Percentiles rank a stretch among this genome's conserved stretches.
phyloP scores from a whole-genome alignment of 2,329 filamentous ascomycete species.

The Paraphoma sp. region DNA sequence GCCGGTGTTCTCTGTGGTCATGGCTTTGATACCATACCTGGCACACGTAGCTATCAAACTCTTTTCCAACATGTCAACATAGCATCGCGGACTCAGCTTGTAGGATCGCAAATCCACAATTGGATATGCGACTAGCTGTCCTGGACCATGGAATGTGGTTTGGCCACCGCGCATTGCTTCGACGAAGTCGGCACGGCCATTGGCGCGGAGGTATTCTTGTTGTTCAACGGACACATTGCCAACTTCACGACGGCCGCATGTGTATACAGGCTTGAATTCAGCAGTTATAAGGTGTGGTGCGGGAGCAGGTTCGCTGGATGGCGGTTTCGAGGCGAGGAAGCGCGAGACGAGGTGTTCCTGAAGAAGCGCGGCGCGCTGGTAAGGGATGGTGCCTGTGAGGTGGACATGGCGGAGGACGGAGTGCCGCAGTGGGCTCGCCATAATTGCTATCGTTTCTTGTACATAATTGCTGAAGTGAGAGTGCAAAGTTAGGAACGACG shows the following conservation, averaged over 20 bases:
- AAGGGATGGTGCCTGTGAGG: conserved; percentile 61
- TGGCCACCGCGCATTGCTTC: conserved; percentile 84
- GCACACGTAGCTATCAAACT: conserved; percentile 72
- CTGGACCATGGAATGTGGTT: conserved; percentile 93
- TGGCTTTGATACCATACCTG: conserved; percentile 66
- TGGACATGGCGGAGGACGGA: conserved; percentile 65
- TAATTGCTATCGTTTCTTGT: conserved; percentile 5
- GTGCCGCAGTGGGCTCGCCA: conserved; percentile 55
- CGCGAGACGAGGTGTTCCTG: conserved; percentile 64
- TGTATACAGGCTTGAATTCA: conserved; percentile 83
- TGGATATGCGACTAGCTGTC: conserved; percentile 91
- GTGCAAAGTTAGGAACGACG: neutral
- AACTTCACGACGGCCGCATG: conserved; percentile 82
- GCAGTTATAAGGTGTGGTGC: conserved; percentile 78
- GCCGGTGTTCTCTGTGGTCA: conserved; percentile 77
- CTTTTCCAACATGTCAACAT: conserved; percentile 79
- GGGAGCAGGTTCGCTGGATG: conserved; percentile 55
- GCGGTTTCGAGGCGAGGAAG: conserved; percentile 67
- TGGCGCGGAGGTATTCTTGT: conserved; percentile 46
- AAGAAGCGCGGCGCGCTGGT: conserved; percentile 60
- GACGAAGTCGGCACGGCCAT: conserved; percentile 65
- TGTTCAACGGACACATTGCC: conserved; percentile 57
- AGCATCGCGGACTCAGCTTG: conserved; percentile 72
- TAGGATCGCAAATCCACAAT: conserved; percentile 80
- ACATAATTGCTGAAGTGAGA: conserved; percentile 2